These are phyloP conservation scores for Ogataea methanolica DNA, from an alignment of 805 yeast species.

Conservation along the genomic window DNA sequence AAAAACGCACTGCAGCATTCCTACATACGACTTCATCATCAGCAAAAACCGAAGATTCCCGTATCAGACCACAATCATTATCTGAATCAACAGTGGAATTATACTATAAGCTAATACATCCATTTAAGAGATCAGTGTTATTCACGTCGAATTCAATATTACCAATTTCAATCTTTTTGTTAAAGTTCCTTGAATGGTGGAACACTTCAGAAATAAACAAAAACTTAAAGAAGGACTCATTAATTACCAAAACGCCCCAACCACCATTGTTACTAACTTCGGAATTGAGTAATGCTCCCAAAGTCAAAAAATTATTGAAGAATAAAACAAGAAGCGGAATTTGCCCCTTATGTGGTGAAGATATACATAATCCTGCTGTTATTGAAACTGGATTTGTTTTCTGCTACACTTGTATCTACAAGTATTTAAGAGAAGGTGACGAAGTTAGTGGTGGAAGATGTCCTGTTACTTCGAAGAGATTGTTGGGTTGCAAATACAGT, in stretches of 20 bases:
- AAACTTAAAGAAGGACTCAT: slow-evolving; percentile 46
- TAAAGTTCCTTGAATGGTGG: slow-evolving; percentile 95
- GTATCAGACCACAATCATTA: slow-evolving; percentile 38
- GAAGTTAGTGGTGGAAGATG: slow-evolving; percentile 62
- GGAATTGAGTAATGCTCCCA: slow-evolving; percentile 8
- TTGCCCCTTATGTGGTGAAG: slow-evolving; percentile 70
- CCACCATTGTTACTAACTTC: slow-evolving; percentile 29
- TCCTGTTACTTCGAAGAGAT: slow-evolving; percentile 71
- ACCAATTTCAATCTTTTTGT: slow-evolving; percentile 75
- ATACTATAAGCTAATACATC: slow-evolving; percentile 11
- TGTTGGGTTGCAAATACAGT: slow-evolving; percentile 68
- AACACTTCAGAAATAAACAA: slow-evolving; percentile 62
- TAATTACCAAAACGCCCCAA: slow-evolving; percentile 10
- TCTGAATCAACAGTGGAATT: slow-evolving; percentile 30
- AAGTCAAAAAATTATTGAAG: slow-evolving; percentile 12
- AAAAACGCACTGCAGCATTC: slow-evolving; percentile 13
- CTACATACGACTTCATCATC: slow-evolving; percentile 3
- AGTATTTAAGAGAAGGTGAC: slow-evolving; percentile 48
- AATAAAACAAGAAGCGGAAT: slow-evolving; percentile 23
- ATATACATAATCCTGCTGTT: slow-evolving; percentile 72
- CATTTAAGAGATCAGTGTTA: slow-evolving; percentile 23
- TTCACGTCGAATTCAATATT: slow-evolving; percentile 42
- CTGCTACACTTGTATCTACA: slow-evolving; percentile 82
- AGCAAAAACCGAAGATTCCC: slow-evolving; percentile 16
- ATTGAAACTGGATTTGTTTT: slow-evolving; percentile 90